A percentile compares a stretch with the other conserved stretches of the same genome.
These are phyloP conservation scores for Heliamphora pulchella DNA, from an alignment of 179 eudicot species.

Conservation along the genomic window DNA sequence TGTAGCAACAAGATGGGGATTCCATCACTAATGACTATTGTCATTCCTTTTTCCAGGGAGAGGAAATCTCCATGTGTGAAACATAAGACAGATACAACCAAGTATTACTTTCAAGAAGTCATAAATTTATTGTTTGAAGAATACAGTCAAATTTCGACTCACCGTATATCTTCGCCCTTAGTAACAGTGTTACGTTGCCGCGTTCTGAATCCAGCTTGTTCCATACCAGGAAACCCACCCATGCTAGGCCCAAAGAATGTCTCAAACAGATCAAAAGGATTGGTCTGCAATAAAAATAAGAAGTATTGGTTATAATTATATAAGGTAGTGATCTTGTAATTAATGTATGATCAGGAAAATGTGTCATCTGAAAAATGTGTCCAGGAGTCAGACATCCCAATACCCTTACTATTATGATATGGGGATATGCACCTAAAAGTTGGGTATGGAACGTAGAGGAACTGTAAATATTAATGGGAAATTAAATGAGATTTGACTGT, in stretches of 20 bases:
- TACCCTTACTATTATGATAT: too few relatives aligned
- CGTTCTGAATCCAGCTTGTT: constrained; percentile 63
- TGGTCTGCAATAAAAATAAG: constrained; percentile 39
- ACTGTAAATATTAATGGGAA: too few relatives aligned
- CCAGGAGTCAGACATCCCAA: too few relatives aligned
- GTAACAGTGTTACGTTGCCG: constrained; percentile 68
- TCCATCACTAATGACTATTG: background rate
- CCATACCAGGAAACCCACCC: constrained; percentile 78
- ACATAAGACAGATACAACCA: background rate
- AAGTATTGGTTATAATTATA: background rate
- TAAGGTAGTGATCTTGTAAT: too few relatives aligned
- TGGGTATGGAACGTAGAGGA: too few relatives aligned
- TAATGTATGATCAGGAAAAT: too few relatives aligned
- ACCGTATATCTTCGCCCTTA: constrained; percentile 97
- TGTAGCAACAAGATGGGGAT: background rate
- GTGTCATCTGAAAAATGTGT: too few relatives aligned
- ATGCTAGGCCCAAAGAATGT: constrained; percentile 86
- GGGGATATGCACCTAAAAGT: too few relatives aligned
- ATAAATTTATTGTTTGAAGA: background rate
- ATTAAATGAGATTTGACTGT: too few relatives aligned
- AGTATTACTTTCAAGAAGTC: background rate
- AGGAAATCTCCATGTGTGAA: background rate
- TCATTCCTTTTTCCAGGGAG: background rate
- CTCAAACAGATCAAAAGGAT: constrained; percentile 99
- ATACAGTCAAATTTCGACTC: constrained; percentile 28